Evolutionary conservation across 495 filamentous ascomycete species (phyloP), one percentile per base, ranked within the genome.

Genomic region (Thermochaetoides thermophila): DNA sequence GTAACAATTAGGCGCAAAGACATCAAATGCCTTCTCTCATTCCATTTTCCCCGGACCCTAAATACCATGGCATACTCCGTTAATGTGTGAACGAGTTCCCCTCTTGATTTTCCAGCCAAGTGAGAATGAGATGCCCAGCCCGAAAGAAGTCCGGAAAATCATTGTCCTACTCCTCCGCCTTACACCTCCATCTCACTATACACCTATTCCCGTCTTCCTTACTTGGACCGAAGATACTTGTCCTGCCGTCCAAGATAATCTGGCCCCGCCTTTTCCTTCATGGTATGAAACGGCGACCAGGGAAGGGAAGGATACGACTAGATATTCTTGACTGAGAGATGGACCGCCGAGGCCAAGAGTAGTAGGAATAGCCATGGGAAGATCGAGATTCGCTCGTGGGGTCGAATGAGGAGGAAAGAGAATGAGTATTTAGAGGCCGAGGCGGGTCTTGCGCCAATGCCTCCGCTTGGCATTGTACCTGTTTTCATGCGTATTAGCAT

Each of bases 401-500:
- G 39, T 51, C 47, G 45, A 43, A 43, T 27, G 45, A 44, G 39
- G 47, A 37, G 38, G 40, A 40, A 38, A 37, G 26, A 32, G 46
- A 31, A 29, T 33, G 27, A 26, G 53, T 49, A 57, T 74, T 71
- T 82, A 97, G 65, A 97, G 85, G 48, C 87, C 87, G 69, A 97
- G 81, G 52, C 89, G 81, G 59, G 89, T 96, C 84, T 97, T 95
- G 69, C 89, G 83, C 89, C 89, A 97, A 68, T 97, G 89, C 62
- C 89, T 79, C 57, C 89, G 74, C 79, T 97, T 97, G 49, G 89
- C 89, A 73, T 97, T 97, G 76, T 97, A 97, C 69, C 89, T 96
- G 56, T 48, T 20, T 34, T 29, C 22, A 9, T 15, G 5, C n/a
- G 3, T 24, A 37, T 43, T 20, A 44, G 33, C 29, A 10, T 24